A percentile compares a stretch with the other conserved stretches of the same genome.
Conservation (phyloP, 164 flowering plant species). For the Vitis rupestris region DNA sequence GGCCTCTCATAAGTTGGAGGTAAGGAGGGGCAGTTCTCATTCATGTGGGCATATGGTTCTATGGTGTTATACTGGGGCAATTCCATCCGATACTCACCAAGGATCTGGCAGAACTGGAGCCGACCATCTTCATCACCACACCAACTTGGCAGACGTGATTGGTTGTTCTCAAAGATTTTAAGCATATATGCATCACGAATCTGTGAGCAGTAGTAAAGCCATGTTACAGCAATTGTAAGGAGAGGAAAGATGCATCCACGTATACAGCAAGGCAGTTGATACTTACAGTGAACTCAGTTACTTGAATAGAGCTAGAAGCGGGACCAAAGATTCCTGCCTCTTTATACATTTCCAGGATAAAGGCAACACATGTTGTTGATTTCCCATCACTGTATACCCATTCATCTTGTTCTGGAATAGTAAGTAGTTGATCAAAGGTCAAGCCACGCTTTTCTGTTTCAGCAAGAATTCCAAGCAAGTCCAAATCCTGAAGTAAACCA, state of each 20-base stretch:
- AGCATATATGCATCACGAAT: constrained; percentile 97
- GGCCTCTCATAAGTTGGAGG: constrained; percentile 91
- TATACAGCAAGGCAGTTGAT: background rate
- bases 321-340: constrained; percentile 88
- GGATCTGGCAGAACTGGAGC: constrained; percentile 91
- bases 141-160: constrained; percentile 85
- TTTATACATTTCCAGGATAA: constrained; percentile 91
- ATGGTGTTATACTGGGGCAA: constrained; percentile 83
- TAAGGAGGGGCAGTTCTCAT: constrained; percentile 90
- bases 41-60: constrained; percentile 90
- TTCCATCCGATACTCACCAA: constrained; percentile 95
- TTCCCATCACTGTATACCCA: constrained; percentile 99
- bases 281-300: constrained; percentile 95
- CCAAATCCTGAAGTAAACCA: constrained; percentile 49
- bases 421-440: constrained; percentile 76
- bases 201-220: constrained; percentile 34
- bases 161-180: constrained; percentile 81
- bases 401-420: constrained; percentile 93
- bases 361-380: constrained; percentile 97
- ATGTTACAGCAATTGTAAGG: constrained; percentile 3
- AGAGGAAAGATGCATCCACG: background rate
- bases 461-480: constrained; percentile 62
- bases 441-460: constrained; percentile 82
- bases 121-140: constrained; percentile 51
- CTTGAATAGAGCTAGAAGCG: constrained; percentile 70